Evolutionary conservation across 2,329 filamentous ascomycete species (phyloP).

Genomic region (Claviceps sorghi): DNA sequence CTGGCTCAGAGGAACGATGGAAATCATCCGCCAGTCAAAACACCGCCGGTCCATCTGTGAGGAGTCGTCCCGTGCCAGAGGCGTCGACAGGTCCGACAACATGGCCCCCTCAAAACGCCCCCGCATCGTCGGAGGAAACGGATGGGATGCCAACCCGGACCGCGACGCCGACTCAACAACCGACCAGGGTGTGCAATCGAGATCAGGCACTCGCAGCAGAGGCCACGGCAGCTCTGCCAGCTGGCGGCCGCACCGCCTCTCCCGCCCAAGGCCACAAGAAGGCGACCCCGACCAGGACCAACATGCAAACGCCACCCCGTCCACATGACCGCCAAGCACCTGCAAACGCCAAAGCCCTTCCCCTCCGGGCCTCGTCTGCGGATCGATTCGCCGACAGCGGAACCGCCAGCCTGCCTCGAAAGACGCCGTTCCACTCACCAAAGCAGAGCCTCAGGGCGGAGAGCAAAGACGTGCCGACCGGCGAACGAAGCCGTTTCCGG

Average conservation of each 20-base stretch:
- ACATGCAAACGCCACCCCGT: not conserved
- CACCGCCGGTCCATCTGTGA: not conserved
- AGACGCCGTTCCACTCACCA: constrained; percentile 12
- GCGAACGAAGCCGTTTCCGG: constrained; percentile 20
- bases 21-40: not conserved
- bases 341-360: not conserved
- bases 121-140: not conserved
- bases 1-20: constrained; percentile 19
- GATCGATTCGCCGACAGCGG: constrained; percentile 19
- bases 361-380: constrained; percentile 4
- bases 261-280: not conserved
- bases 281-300: not conserved
- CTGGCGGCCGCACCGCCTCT: not conserved
- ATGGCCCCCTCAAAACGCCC: not conserved
- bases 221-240: not conserved
- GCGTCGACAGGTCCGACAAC: not conserved
- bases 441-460: constrained; percentile 15
- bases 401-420: constrained; percentile 19
- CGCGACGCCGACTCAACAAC: not conserved
- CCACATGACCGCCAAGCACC: not conserved
- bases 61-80: not conserved
- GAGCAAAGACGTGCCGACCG: constrained; percentile 24
- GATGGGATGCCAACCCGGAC: not conserved
- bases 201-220: not conserved
- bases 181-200: not conserved